phyloP scores from a whole-genome alignment of 2,329 filamentous ascomycete genomes.

The Colletotrichum karsti region DNA sequence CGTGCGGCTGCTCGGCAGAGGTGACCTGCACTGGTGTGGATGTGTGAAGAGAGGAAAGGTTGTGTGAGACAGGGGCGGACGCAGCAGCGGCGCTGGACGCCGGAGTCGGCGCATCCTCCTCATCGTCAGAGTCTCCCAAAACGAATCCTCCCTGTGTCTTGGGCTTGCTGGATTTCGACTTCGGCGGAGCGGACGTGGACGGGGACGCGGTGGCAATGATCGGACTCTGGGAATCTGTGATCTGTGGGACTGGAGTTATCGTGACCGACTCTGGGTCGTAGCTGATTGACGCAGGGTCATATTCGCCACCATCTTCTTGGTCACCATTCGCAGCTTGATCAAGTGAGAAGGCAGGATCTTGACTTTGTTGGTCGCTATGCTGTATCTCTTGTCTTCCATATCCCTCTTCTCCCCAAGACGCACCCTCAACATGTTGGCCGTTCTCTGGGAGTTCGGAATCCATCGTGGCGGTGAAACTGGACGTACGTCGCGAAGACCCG shows the following conservation, averaged over 20 bases:
- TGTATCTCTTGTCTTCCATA: slow-evolving; percentile 62
- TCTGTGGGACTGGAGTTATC: slow-evolving; percentile 39
- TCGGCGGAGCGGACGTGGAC: slow-evolving; percentile 7
- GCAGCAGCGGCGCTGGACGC: slow-evolving; percentile 12
- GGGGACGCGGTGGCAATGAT: slow-evolving; percentile 33
- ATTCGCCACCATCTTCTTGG: slow-evolving; percentile 56
- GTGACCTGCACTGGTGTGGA: slow-evolving; percentile 23
- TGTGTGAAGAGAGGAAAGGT: slow-evolving; percentile 4
- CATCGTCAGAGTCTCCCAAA: slow-evolving; percentile 67
- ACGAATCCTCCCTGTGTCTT: slow-evolving; percentile 69
- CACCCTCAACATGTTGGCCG: slow-evolving; percentile 43
- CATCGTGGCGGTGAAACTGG: slow-evolving; percentile 12
- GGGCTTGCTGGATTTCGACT: slow-evolving; percentile 55
- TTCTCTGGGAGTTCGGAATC: slow-evolving; percentile 29
- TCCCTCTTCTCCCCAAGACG: slow-evolving; percentile 62
- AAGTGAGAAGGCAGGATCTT: slow-evolving; percentile 53
- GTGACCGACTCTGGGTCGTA: slow-evolving; percentile 64
- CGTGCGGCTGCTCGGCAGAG: slow-evolving; percentile 30
- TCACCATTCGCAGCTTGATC: slow-evolving; percentile 52
- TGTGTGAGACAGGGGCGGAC: not conserved
- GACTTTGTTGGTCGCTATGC: slow-evolving; percentile 63
- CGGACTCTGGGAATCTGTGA: slow-evolving; percentile 38
- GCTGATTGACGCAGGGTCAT: slow-evolving; percentile 52
- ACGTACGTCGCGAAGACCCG: not conserved
- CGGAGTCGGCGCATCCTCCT: slow-evolving; percentile 47